Evolutionary conservation across 202 grass and related monocot species (phyloP), one percentile per base, ranked within the genome.

Genomic region (Saccharum hybrid): DNA sequence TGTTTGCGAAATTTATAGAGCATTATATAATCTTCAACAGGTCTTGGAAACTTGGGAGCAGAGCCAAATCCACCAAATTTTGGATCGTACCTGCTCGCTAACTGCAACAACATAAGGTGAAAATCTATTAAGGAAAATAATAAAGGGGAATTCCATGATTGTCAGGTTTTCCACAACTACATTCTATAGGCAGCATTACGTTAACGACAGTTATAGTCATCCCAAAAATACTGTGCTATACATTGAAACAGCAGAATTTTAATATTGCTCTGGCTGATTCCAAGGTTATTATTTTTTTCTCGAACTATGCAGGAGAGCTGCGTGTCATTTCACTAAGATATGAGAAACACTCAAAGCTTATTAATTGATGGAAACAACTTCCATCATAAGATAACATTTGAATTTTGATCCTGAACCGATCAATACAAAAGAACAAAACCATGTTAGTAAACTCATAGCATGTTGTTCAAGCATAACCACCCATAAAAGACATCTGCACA

Each of bases 31-130:
- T 82, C 78, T 80, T 98, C 95, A 48, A 95, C 95, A 22, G 92
- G 95, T 80, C 95, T 92, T 39, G 95, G 95, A 78, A 98, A 98
- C 67, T 98, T 98, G 28, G 95, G 95, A 76, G 92, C 95, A 83
- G 89, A 88, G 51, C 95, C 92, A 71, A 91, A 98, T 34, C 95
- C 95, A 76, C 95, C 90, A 78, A 93, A 98, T 61, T 98, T 90
- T 26, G 90, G 88, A 79, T 94, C 95, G 4, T 93, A 95, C 43
- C 85, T 93, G 72, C 81, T 88, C 3, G 33, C 14, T 79, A 98
- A 80, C 95, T 98, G 80, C 71, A 88, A 68, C 40, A 15, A 61
- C 10, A 62, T 76, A 37, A 71, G 37, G 26, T 51, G 21, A 8
- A 72, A 64, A 38, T 8, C 10, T 72, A 65, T 38, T 49, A 60